These are phyloP conservation scores for Lotus japonicus DNA, from an alignment of 306 rosid species.

Conservation along the genomic window DNA sequence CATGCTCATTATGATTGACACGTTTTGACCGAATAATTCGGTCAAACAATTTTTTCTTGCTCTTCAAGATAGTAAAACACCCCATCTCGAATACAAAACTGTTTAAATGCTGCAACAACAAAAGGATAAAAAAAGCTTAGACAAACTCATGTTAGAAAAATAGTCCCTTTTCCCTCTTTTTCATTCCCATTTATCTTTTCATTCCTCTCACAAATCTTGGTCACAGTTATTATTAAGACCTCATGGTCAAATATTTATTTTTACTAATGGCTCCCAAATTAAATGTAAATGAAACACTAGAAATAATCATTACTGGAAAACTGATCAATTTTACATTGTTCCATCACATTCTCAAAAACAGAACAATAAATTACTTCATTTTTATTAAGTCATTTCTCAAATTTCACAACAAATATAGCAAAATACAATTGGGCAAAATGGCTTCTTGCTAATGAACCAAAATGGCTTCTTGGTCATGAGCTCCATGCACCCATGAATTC, in stretches of 20 bases:
- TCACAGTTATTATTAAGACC: too few relatives aligned
- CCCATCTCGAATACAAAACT: slow-evolving; percentile 47
- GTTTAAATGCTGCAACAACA: slow-evolving; percentile 29
- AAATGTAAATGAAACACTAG: neutral
- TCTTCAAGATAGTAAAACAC: slow-evolving; percentile 62
- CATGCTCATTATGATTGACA: slow-evolving; percentile 26
- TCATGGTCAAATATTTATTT: too few relatives aligned
- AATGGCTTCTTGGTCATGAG: neutral
- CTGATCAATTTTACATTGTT: neutral
- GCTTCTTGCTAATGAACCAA: neutral
- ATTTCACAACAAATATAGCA: neutral
- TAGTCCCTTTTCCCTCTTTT: too few relatives aligned
- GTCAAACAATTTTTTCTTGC: slow-evolving; percentile 54
- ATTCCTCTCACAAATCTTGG: too few relatives aligned
- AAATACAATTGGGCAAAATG: slow-evolving; percentile 7
- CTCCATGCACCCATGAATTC: neutral
- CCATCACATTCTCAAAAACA: slow-evolving; percentile 14
- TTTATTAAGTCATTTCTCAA: neutral
- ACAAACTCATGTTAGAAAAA: neutral
- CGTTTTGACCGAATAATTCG: slow-evolving; percentile 23
- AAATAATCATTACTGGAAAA: neutral
- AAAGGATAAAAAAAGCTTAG: neutral
- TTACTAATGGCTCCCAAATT: neutral
- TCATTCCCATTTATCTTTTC: too few relatives aligned
- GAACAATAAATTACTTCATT: neutral